Base-by-base conservation (phyloP, 2,329 filamentous ascomycete species). In the Sporothrix dimorphospora region DNA sequence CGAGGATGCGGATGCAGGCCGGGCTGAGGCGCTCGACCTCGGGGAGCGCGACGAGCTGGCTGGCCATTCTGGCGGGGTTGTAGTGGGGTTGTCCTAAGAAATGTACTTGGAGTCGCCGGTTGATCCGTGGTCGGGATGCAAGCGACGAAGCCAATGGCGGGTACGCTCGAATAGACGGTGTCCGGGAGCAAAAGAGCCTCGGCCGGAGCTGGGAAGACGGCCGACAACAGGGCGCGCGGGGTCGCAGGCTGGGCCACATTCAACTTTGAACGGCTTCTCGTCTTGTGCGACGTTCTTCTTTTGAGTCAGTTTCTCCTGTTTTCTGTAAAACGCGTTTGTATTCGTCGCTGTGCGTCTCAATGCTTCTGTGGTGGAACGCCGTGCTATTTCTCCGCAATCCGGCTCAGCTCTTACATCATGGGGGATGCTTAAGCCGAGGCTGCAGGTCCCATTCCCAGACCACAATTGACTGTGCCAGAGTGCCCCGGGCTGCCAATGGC, bases 1-100 rank as follows among this genome's bases (percentile, higher is more conserved):
- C 96, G 21, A 98, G 85, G 74, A 99, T 92, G 71, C 96, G 89
- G 74, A 97, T 91, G 59, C 94, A 92, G 16, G 88, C 84, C 24
- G 92, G 87, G 78, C 92, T 95, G 71, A 98, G 85, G 73, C 91
- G 89, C 81, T 95, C 90, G 68, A 97, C 88, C 73, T 91, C 89
- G 4, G 90, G 90, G 16, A 98, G 86, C 21, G 86, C 80, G 38
- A 88, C 85, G 7, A 94, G 85, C 74, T 87, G 85, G 47, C 85
- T 82, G 72, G 88, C 85, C 90, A 92, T 93, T 38, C 75, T 84
- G 70, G 45, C 19, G 38, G 45, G 8, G 3, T 12, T 27, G 19
- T 12, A 34, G 14, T 6, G 27, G 1, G 9, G 8, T 9, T 7
- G 40, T 1, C 27, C 34, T n/a, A n/a, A n/a, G n/a, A n/a, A n/a